phyloP scores from a whole-genome alignment of 2,329 filamentous ascomycete species.

The Neopestalotiopsis sp. region DNA sequence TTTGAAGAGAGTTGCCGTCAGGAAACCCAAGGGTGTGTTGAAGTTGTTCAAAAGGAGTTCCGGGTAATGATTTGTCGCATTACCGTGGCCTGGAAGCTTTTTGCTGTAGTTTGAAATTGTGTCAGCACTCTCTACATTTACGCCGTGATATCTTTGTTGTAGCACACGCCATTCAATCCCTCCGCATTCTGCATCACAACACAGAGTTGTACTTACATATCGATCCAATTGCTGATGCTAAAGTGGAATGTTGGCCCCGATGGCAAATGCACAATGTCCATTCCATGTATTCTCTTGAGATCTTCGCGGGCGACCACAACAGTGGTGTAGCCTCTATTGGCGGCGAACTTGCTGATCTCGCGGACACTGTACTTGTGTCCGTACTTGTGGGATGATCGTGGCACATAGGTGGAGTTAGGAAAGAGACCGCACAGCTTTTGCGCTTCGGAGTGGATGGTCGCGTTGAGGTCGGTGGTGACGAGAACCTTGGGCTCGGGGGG shows the following conservation, averaged over 20 bases:
- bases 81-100: constrained; percentile 86
- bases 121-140: constrained; percentile 77
- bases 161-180: neutral
- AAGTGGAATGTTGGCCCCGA: constrained; percentile 92
- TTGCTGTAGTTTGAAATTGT: constrained; percentile 45
- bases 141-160: constrained; percentile 47
- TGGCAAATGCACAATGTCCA: constrained; percentile 86
- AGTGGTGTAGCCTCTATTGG: constrained; percentile 82
- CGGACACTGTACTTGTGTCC: constrained; percentile 89
- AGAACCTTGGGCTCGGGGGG: constrained; percentile 80
- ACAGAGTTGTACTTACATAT: constrained; percentile 5
- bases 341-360: constrained; percentile 87
- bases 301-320: constrained; percentile 89
- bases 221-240: constrained; percentile 71
- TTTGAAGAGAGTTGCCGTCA: constrained; percentile 86
- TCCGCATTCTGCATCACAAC: neutral
- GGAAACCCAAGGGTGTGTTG: constrained; percentile 85
- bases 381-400: constrained; percentile 81
- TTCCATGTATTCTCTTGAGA: constrained; percentile 79
- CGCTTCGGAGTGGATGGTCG: constrained; percentile 84
- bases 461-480: constrained; percentile 89
- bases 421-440: constrained; percentile 80
- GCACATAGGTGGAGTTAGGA: constrained; percentile 87
- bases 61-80: constrained; percentile 87
- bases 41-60: constrained; percentile 95